Evolutionary conservation across 139 green algal genomes (phyloP), one percentile per base, ranked within the genome.

Genomic region (Desmodesmus armatus): DNA sequence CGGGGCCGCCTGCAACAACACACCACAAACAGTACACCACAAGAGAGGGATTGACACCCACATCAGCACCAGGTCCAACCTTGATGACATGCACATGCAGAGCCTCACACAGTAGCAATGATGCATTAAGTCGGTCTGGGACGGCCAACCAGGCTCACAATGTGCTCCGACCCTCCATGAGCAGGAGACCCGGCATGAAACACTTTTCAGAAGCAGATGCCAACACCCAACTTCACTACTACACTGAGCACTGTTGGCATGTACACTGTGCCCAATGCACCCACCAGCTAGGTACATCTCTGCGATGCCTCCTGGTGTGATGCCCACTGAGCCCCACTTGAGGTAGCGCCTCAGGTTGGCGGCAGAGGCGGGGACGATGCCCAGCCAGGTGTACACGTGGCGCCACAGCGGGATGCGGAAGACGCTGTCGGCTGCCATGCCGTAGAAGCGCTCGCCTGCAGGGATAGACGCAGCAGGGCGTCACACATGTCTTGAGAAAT

Each of bases 211-310:
- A n/a, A n/a, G n/a, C n/a, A n/a, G n/a, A n/a, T n/a, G n/a, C n/a
- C n/a, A n/a, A n/a, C n/a, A n/a, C n/a, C n/a, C n/a, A n/a, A n/a
- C 51, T 62, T 13, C 51, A 13, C 51, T 62, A 17, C 51, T 13
- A 13, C 17, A 17, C 51, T 17, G 15, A 27, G 51, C 51, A 13
- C 51, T 62, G 51, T 17, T 62, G 15, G 51, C 51, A 17, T 17
- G 51, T 17, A 17, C 51, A 62, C 15, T n/a, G 53, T 65, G 19
- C 53, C 19, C 63, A n/a, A n/a, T n/a, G n/a, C n/a, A n/a, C 66
- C n/a, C 33, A 72, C 62, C 62, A 47, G 78, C 78, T 17, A 82
- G 49, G 39, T 87, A 89, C 86, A 89, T 89, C 47, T 89, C 86
- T 35, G 80, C 80, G 39, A 89, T 89, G 73, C 86, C 86, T 3